A percentile compares a stretch with the other conserved stretches of the same genome.
Conservation (phyloP, 1,284 basidiomycete genomes). For the Heimioporus retisporus region DNA sequence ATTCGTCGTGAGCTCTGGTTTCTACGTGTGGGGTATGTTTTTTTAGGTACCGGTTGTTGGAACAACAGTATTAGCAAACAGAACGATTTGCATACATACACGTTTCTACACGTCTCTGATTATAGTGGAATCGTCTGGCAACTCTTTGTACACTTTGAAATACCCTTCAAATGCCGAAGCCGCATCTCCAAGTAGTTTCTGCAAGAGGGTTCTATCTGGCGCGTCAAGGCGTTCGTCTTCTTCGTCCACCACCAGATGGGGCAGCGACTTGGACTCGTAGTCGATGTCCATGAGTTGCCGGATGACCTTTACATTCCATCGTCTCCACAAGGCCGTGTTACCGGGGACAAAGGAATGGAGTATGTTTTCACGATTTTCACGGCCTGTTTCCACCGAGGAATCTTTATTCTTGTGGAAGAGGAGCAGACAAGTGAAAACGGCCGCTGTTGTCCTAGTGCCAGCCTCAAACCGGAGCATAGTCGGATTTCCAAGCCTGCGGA, state of each 20-base stretch:
- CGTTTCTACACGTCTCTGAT: too few relatives aligned
- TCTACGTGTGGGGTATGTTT: too few relatives aligned
- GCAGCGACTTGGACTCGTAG: not conserved
- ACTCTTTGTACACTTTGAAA: not conserved
- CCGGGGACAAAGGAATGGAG: conserved; percentile 28
- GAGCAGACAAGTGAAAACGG: conserved; percentile 28
- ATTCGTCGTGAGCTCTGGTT: too few relatives aligned
- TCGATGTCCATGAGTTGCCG: conserved; percentile 19
- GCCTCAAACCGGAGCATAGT: conserved; percentile 18
- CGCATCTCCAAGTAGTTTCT: conserved; percentile 25
- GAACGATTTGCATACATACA: too few relatives aligned
- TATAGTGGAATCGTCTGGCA: conserved; percentile 21
- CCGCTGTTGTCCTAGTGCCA: conserved; percentile 26
- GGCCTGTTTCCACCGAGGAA: not conserved
- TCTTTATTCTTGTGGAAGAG: conserved; percentile 24
- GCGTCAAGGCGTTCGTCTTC: not conserved
- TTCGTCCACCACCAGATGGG: conserved; percentile 11
- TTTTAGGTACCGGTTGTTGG: too few relatives aligned
- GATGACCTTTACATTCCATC: conserved; percentile 29
- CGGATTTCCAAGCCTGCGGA: conserved; percentile 19
- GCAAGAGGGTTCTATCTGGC: conserved; percentile 17
- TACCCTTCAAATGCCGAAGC: conserved; percentile 27
- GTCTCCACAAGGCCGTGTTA: conserved; percentile 31
- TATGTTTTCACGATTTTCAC: not conserved
- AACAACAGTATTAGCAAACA: too few relatives aligned